phyloP scores from a whole-genome alignment of 176 grass and related monocot genomes.

The Tillandsia leiboldiana region DNA sequence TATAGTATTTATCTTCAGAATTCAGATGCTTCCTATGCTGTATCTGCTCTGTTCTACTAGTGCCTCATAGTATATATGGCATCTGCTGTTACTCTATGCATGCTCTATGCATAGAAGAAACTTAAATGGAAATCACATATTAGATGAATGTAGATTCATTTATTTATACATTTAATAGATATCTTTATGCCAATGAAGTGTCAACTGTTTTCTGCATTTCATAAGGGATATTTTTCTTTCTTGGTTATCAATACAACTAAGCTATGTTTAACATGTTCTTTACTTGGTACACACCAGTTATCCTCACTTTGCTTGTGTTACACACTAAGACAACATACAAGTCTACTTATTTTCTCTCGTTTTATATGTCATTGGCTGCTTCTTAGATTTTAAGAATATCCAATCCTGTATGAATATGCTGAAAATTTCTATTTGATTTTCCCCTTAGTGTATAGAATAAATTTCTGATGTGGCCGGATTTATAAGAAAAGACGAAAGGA shows the following conservation, averaged over 20 bases:
- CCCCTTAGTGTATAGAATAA: background rate
- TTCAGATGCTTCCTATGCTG: background rate
- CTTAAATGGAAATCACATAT: background rate
- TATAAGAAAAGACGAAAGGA: too few species aligned
- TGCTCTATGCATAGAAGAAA: background rate
- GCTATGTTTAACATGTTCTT: background rate
- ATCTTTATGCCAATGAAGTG: background rate
- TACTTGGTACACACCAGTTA: background rate
- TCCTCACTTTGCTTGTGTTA: background rate
- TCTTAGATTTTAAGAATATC: background rate
- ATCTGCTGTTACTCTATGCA: background rate
- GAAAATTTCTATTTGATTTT: background rate
- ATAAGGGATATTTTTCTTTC: background rate
- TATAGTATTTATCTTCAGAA: conserved; percentile 9
- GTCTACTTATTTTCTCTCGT: background rate
- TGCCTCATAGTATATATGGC: background rate
- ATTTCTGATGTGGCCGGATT: background rate
- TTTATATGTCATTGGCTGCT: background rate
- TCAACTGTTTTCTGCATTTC: background rate
- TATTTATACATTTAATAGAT: background rate
- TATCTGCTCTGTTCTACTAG: background rate
- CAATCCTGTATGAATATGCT: background rate
- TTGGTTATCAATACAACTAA: background rate
- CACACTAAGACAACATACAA: background rate
- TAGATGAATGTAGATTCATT: background rate